Base-by-base conservation (phyloP, 768 basidiomycete genomes). In the Suillus hirtellus region DNA sequence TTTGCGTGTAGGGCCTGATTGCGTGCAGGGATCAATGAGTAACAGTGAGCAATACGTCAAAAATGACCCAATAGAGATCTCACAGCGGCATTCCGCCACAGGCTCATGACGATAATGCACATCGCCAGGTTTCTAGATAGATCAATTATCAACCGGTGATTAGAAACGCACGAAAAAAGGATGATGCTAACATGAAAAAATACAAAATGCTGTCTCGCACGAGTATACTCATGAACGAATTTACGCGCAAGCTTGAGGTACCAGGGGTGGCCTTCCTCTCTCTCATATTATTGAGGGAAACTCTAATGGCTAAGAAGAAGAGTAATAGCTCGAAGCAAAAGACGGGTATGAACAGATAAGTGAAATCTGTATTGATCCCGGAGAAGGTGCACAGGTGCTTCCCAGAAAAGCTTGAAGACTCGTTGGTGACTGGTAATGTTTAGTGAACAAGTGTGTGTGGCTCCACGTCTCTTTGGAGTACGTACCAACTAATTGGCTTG, bases 191-290 rank as follows among this genome's bases (percentile, higher is more conserved):
- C 75, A 72, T 64, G 64, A 74, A 71, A 27, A 73, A 75, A 61
- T 76, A 75, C 19, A 71, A 69, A 15, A 75, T 60, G 27, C 73
- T 76, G 42, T 75, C 73, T 31, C 74, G 68, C 0, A 67, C 71
- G 52, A 75, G 46, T 47, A 75, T 43, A 27, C 40, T 37, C 58
- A 72, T 60, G 10, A 75, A 75, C 17, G 71, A 61, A 47, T 66
- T 69, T 10, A 66, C 40, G 19, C 60, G n/a, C 19, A 67, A 6
- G 14, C 65, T 56, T 2, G 52, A 65, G 3, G 65, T 60, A 3
- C 58, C 58, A 4, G n/a, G n/a, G 11, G 34, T 1, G 3, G 60
- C 42, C 24, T n/a, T 59, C 8, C 52, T 63, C 5, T 52, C 59
- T 37, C 43, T 64, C 21, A 67, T 46, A 61, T 64, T 66, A 27